A percentile compares a stretch with the other conserved stretches of the same genome.
Conservation (phyloP, 371 early-diverging fungal species). For the Saksenaea vasiformis region DNA sequence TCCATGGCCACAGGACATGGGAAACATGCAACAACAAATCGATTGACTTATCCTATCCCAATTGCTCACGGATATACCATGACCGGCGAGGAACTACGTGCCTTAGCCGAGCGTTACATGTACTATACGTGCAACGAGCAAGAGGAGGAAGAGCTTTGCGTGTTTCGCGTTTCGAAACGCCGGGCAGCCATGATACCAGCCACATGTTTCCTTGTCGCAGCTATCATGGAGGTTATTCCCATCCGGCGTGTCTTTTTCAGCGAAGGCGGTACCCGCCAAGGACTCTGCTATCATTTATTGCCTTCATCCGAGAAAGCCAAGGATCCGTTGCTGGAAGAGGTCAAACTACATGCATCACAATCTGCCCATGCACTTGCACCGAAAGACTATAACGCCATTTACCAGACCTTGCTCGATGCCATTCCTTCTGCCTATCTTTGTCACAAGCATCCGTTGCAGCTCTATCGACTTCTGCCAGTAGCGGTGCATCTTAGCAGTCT, state of each 20-base stretch:
- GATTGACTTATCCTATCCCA: conserved; percentile 44
- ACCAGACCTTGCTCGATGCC: conserved; percentile 24
- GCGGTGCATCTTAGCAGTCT: conserved; percentile 46
- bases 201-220: conserved; percentile 47
- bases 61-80: conserved; percentile 55
- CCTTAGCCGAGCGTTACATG: conserved; percentile 29
- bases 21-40: background rate
- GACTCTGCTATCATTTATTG: conserved; percentile 46
- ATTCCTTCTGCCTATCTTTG: conserved; percentile 26
- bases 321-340: conserved; percentile 49
- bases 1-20: conserved; percentile 34
- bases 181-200: conserved; percentile 55
- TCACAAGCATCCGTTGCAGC: conserved; percentile 20
- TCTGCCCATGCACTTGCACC: conserved; percentile 15
- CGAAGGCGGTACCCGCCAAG: conserved; percentile 58
- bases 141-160: conserved; percentile 23
- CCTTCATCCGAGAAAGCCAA: conserved; percentile 25
- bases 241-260: conserved; percentile 47
- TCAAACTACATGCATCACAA: conserved; percentile 34
- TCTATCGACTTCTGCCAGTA: conserved; percentile 44
- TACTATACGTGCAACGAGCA: conserved; percentile 25
- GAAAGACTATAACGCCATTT: conserved; percentile 24
- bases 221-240: conserved; percentile 39
- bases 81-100: conserved; percentile 24
- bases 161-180: conserved; percentile 51